Percentiles rank a stretch among this genome's conserved stretches.
phyloP scores from a whole-genome alignment of 768 basidiomycete species.

The Collybia sp. region DNA sequence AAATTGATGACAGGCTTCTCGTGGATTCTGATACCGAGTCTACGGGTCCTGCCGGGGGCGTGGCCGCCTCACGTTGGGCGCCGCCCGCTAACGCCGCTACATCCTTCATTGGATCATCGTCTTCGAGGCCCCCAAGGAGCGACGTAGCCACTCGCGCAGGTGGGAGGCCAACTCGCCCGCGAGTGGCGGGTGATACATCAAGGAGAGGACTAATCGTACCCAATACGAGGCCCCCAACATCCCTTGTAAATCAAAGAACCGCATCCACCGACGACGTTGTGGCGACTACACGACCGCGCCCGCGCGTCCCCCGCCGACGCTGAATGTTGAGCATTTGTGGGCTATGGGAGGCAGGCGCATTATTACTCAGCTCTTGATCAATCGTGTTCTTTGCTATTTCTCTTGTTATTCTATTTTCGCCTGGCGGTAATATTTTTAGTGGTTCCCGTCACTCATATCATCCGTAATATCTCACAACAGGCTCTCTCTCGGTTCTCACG shows the following conservation, averaged over 20 bases:
- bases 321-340: no score
- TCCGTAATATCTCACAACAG: neutral
- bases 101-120: slow-evolving; percentile 7
- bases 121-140: slow-evolving; percentile 3
- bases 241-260: no score
- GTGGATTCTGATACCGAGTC: slow-evolving; percentile 13
- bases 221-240: no score
- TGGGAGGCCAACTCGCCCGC: slow-evolving; percentile 3
- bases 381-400: no score
- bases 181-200: neutral
- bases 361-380: no score
- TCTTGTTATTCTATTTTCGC: no score
- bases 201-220: neutral
- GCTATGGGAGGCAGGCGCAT: no score
- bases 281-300: no score
- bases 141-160: neutral
- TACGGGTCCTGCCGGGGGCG: slow-evolving; percentile 16
- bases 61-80: slow-evolving; percentile 28
- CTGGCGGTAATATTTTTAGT: neutral
- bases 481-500: no score
- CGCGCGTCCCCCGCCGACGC: no score
- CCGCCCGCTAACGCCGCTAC: slow-evolving; percentile 3
- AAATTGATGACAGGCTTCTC: neutral
- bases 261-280: no score
- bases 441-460: neutral